Evolutionary conservation across 345 rosid species (phyloP).

Genomic region (Gossypium stocksii): DNA sequence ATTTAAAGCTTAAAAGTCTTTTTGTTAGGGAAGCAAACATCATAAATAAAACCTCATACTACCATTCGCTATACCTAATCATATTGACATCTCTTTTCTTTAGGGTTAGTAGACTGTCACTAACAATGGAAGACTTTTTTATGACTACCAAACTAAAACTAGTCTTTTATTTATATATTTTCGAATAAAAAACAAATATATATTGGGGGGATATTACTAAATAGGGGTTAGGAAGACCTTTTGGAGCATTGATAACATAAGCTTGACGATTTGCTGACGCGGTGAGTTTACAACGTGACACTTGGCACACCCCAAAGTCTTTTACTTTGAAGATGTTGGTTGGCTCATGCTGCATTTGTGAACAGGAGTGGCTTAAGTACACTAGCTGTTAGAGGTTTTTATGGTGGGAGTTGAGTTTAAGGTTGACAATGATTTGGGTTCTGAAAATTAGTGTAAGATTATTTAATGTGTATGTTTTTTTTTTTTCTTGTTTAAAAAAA

Average conservation of each 20-base stretch:
- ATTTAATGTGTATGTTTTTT: too few species aligned
- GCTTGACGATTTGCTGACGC: constrained; percentile 36
- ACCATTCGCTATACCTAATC: constrained; percentile 34
- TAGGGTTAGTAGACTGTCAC: constrained; percentile 31
- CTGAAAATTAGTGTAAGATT: too few species aligned
- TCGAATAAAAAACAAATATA: too few species aligned
- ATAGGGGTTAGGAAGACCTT: too few species aligned
- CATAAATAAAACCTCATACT: not conserved
- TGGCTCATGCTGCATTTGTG: too few species aligned
- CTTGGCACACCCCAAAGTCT: not conserved
- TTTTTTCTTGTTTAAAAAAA: too few species aligned
- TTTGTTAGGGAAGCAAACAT: constrained; percentile 54
- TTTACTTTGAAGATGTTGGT: too few species aligned
- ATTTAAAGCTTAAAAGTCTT: constrained; percentile 14
- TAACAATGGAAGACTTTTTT: constrained; percentile 36
- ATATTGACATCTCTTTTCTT: constrained; percentile 22
- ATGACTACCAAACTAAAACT: constrained; percentile 29
- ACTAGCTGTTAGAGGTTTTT: too few species aligned
- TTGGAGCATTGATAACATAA: constrained; percentile 5
- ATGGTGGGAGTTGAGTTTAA: too few species aligned
- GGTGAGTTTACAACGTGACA: not conserved
- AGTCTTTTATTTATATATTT: constrained; percentile 6
- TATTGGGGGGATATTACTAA: too few species aligned
- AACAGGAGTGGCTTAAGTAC: too few species aligned
- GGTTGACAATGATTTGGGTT: too few species aligned